Evolutionary conservation across 208 protist species (phyloP).

Genomic region (Acanthamoeba rhysodes): DNA sequence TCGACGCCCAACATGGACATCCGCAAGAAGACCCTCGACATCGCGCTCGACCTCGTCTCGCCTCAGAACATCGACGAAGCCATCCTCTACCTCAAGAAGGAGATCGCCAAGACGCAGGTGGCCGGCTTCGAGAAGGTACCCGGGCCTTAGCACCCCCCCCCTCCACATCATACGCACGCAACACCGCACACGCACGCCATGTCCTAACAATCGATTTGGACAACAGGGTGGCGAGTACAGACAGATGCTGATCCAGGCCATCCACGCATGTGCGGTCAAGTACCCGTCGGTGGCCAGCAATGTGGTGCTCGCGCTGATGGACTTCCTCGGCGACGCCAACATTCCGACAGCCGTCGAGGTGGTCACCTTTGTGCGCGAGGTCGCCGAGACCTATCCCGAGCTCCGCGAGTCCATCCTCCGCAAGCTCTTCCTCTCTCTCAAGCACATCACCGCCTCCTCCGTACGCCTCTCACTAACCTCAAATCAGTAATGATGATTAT

Average conservation of each 20-base stretch:
- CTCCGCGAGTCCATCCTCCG: conserved; percentile 90
- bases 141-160: no score
- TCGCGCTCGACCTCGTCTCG: conserved; percentile 95
- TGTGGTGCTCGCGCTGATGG: conserved; percentile 94
- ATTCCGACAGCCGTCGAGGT: conserved; percentile 93
- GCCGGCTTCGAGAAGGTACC: conserved; percentile 82
- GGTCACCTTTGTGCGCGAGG: conserved; percentile 96
- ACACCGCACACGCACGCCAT: background rate
- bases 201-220: background rate
- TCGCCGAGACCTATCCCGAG: conserved; percentile 94
- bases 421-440: conserved; percentile 86
- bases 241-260: conserved; percentile 94
- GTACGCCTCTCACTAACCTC: conserved; percentile 25
- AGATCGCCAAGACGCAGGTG: conserved; percentile 91
- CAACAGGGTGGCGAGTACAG: conserved; percentile 91
- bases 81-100: conserved; percentile 96
- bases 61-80: conserved; percentile 95
- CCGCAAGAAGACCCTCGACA: conserved; percentile 93
- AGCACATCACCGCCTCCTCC: conserved; percentile 82
- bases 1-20: conserved; percentile 95
- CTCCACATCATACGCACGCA: no score
- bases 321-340: conserved; percentile 95
- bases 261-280: conserved; percentile 94
- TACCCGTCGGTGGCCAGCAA: conserved; percentile 92
- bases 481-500: no score